Evolutionary conservation across 768 basidiomycete genomes (phyloP).

Genomic region (Pleurotus platypus): DNA sequence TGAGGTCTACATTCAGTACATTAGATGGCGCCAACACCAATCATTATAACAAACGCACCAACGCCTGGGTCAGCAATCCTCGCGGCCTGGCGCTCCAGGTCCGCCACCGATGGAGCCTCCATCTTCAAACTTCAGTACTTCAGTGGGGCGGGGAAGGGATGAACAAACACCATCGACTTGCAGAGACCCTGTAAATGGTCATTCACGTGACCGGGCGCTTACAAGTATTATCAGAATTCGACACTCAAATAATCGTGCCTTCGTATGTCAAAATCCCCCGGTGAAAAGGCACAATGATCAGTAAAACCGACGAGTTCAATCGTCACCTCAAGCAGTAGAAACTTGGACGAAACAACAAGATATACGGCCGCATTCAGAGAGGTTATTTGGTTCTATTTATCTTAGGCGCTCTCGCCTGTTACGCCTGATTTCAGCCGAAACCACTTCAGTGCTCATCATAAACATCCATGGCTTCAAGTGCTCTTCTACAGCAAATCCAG

Average conservation of each 20-base stretch:
- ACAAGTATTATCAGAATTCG: too few relatives aligned
- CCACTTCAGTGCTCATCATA: not conserved
- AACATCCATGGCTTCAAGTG: constrained; percentile 63
- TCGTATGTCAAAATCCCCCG: too few relatives aligned
- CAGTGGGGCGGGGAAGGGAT: not conserved
- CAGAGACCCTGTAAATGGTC: not conserved
- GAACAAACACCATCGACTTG: not conserved
- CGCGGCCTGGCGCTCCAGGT: constrained; percentile 69
- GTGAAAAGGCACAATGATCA: not conserved
- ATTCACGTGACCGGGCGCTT: not conserved
- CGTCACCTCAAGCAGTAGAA: too few relatives aligned
- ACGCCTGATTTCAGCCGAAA: not conserved
- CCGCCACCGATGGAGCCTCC: constrained; percentile 30
- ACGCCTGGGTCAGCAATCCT: constrained; percentile 73
- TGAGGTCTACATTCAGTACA: constrained; percentile 47
- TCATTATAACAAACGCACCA: constrained; percentile 36
- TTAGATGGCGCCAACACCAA: constrained; percentile 1
- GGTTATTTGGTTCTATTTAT: too few relatives aligned
- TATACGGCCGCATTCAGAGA: too few relatives aligned
- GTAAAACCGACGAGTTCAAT: too few relatives aligned
- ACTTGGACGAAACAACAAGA: too few relatives aligned
- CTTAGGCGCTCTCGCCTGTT: too few relatives aligned
- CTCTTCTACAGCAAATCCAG: constrained; percentile 79
- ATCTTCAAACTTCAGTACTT: not conserved
- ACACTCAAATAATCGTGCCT: too few relatives aligned